These are phyloP conservation scores for Colletotrichum salicis DNA, from an alignment of 2,329 filamentous ascomycete species.

Conservation along the genomic window DNA sequence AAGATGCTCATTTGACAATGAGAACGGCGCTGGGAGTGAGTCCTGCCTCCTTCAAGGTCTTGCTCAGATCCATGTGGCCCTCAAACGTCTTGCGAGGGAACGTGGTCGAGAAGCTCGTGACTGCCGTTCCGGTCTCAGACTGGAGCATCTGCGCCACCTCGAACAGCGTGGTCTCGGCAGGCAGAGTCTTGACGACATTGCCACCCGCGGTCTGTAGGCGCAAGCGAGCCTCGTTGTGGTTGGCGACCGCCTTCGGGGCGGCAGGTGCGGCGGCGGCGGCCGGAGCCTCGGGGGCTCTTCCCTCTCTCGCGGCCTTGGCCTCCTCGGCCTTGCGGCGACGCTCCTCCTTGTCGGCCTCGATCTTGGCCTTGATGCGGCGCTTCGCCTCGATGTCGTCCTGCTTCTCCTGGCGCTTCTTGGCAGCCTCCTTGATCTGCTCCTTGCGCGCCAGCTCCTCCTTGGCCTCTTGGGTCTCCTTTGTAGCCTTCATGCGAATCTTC, in stretches of 20 bases:
- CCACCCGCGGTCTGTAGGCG: constrained; percentile 81
- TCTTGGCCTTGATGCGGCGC: constrained; percentile 90
- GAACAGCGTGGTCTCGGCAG: constrained; percentile 90
- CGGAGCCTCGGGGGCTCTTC: constrained; percentile 64
- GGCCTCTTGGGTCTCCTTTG: constrained; percentile 85
- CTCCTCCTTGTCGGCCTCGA: constrained; percentile 93
- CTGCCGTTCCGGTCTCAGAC: constrained; percentile 75
- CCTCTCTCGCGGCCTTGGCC: constrained; percentile 87
- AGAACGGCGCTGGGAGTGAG: constrained; percentile 91
- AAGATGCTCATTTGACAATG: constrained; percentile 68
- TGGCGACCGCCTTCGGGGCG: constrained; percentile 70
- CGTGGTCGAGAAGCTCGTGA: constrained; percentile 83
- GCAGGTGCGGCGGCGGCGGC: constrained; percentile 54
- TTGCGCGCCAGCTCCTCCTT: constrained; percentile 91
- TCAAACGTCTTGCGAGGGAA: constrained; percentile 87
- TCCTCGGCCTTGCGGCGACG: constrained; percentile 85
- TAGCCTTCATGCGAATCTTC: constrained; percentile 85
- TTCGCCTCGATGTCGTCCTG: constrained; percentile 85
- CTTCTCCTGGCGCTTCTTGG: constrained; percentile 89
- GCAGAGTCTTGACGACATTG: constrained; percentile 86
- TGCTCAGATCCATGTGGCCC: constrained; percentile 78
- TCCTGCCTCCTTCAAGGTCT: constrained; percentile 92
- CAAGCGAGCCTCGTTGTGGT: constrained; percentile 83
- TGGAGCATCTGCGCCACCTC: constrained; percentile 85
- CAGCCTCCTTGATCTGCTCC: constrained; percentile 91